A percentile compares a stretch with the other conserved stretches of the same genome.
phyloP scores from a whole-genome alignment of 129 eudicot genomes.

The Glebionis coronaria region DNA sequence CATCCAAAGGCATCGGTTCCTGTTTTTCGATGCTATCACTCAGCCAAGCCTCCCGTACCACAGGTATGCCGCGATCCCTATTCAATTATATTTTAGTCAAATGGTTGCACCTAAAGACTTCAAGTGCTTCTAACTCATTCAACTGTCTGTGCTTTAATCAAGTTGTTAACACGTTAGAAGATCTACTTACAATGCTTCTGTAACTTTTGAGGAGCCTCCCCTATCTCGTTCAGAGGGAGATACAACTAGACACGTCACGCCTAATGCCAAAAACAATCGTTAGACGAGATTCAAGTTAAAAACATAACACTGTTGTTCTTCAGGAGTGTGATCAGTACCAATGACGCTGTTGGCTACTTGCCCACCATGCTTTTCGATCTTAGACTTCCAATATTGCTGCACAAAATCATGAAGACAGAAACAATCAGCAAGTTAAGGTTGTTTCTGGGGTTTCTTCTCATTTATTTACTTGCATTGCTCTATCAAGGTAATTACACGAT shows the following conservation, averaged over 20 bases:
- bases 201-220: slow-evolving; percentile 82
- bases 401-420: not conserved
- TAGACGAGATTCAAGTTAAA: too few relatives aligned
- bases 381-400: slow-evolving; percentile 74
- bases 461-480: too few relatives aligned
- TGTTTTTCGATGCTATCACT: slow-evolving; percentile 63
- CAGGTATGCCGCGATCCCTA: slow-evolving; percentile 69
- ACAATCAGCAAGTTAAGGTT: not conserved
- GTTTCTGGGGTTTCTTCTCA: too few relatives aligned
- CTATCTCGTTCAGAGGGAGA: slow-evolving; percentile 69
- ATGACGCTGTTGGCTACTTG: slow-evolving; percentile 58
- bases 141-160: too few relatives aligned
- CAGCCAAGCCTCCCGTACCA: slow-evolving; percentile 85
- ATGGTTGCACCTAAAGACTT: too few relatives aligned
- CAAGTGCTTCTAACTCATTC: too few relatives aligned
- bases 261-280: slow-evolving; percentile 24
- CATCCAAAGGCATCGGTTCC: slow-evolving; percentile 54
- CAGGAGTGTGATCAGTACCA: slow-evolving; percentile 27
- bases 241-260: slow-evolving; percentile 66
- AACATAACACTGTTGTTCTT: not conserved
- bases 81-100: not conserved
- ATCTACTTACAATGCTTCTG: slow-evolving; percentile 75
- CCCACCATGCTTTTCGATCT: slow-evolving; percentile 84
- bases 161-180: not conserved
- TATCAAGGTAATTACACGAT: too few relatives aligned